phyloP scores from a whole-genome alignment of 208 protist species.

The Trypanosoma melophagium region DNA sequence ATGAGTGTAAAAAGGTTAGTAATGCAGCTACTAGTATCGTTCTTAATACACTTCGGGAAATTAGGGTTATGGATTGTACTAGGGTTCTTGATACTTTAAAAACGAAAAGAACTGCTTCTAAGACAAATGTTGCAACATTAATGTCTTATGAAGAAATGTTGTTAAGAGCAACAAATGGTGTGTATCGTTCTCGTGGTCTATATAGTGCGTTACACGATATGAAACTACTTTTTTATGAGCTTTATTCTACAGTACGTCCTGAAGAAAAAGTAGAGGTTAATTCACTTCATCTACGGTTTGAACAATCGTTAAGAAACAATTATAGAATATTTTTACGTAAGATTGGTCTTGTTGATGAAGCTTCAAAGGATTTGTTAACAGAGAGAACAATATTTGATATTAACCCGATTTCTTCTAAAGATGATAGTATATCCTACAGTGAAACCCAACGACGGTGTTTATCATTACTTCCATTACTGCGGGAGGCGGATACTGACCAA shows the following conservation, averaged over 20 bases:
- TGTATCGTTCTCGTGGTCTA: conserved; percentile 45
- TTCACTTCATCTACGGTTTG: conserved; percentile 12
- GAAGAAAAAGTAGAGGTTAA: conserved; percentile 13
- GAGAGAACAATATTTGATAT: conserved; percentile 30
- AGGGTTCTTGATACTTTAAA: conserved; percentile 4
- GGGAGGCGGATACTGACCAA: conserved; percentile 46
- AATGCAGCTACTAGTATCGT: conserved; percentile 29
- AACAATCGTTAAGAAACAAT: conserved; percentile 14
- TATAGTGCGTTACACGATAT: conserved; percentile 59
- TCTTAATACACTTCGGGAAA: conserved; percentile 16
- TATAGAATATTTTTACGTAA: conserved; percentile 22
- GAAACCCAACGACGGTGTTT: conserved; percentile 44
- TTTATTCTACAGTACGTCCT: conserved; percentile 10
- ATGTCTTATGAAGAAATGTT: conserved; percentile 37
- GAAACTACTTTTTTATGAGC: conserved; percentile 42
- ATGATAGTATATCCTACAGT: conserved; percentile 9
- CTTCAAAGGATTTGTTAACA: background rate
- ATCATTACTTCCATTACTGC: conserved; percentile 49
- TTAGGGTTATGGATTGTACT: conserved; percentile 28
- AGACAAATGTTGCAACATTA: conserved; percentile 3
- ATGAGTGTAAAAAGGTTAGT: conserved; percentile 4
- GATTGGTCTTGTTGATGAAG: background rate
- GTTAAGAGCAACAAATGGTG: conserved; percentile 42
- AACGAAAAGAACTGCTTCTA: background rate
- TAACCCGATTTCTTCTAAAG: conserved; percentile 17